These are phyloP conservation scores for Saccharum spontaneum DNA, from an alignment of 176 grass and related monocot genomes.

Conservation along the genomic window DNA sequence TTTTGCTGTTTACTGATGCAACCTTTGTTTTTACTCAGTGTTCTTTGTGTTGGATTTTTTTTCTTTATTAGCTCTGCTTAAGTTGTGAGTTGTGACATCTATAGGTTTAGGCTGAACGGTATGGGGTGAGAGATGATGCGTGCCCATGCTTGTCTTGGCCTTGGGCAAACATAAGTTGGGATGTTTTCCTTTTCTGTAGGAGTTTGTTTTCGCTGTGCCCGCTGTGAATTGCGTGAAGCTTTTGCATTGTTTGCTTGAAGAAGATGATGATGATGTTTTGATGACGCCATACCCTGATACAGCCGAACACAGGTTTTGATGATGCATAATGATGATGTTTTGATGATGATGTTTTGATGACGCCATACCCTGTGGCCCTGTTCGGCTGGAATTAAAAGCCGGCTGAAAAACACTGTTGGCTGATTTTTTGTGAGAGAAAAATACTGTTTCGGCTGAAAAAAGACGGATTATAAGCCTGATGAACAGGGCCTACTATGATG, in stretches of 20 bases:
- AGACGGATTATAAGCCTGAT: no score
- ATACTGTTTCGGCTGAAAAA: not conserved
- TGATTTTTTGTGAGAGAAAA: no score
- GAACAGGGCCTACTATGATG: no score
- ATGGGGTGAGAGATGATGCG: not conserved
- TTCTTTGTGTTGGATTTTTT: not conserved
- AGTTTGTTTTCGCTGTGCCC: not conserved
- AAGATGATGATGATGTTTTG: no score
- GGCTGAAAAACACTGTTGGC: no score
- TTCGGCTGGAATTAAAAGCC: no score
- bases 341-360: not conserved
- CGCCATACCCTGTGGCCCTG: no score
- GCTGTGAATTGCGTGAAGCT: not conserved
- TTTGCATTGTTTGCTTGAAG: not conserved
- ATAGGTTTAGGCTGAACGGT: not conserved
- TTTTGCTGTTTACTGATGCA: slow-evolving; percentile 16
- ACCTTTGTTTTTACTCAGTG: not conserved
- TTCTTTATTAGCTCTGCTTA: not conserved
- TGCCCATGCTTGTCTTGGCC: not conserved
- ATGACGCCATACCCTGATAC: no score
- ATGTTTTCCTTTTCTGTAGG: slow-evolving; percentile 2
- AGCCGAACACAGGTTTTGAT: no score
- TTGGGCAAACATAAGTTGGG: not conserved
- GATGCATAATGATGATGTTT: no score
- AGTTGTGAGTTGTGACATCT: not conserved